Evolutionary conservation across 805 yeast species (phyloP), one percentile per base, ranked within the genome.

Genomic region (Maudiozyma turicensis): DNA sequence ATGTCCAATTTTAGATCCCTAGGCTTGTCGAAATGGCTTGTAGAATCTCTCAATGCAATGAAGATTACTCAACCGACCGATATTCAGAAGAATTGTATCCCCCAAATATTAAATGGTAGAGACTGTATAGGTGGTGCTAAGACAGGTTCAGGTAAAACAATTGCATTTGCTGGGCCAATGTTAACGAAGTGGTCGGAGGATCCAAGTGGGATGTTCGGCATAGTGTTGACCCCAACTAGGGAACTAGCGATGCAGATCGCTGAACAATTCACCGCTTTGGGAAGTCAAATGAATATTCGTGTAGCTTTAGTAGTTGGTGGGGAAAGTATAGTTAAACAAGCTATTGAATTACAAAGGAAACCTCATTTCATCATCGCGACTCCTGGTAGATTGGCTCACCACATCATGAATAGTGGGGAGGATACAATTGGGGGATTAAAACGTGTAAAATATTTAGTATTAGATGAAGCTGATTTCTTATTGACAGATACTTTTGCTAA

Each of bases 111-210:
- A 38, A 73, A 72, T 40, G 97, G 77, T 40, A 56, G 82, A 56
- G 96, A 90, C 65, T 90, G 96, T 68, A 91, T 93, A 47, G 99
- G 99, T 46, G 99, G 99, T 41, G 99, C 99, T 33, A 86, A 86
- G 65, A 93, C 99, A 0, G 99, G 99, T 68, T 84, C 95, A 14
- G 99, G 99, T 77, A 93, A 93, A 64, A 93, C 99, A 1, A 81
- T 93, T 26, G 96, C 98, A 1, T 93, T 93, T 74, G 98, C 91
- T 1, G 95, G 88, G n/a, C 99, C 99, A 2, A 91, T 93, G 87
- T 72, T 93, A 49, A 80, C 95, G 1, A 76, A 84, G 60, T 93
- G 98, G 96, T 86, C 97, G 0, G 85, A 83, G 55, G 98, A 93
- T 64, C 99, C 99, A 1, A 77, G 77, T 65, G 99, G 97, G 1